These are phyloP conservation scores for Groenewaldozyma salmanticensis DNA, from an alignment of 805 yeast genomes.

Conservation along the genomic window DNA sequence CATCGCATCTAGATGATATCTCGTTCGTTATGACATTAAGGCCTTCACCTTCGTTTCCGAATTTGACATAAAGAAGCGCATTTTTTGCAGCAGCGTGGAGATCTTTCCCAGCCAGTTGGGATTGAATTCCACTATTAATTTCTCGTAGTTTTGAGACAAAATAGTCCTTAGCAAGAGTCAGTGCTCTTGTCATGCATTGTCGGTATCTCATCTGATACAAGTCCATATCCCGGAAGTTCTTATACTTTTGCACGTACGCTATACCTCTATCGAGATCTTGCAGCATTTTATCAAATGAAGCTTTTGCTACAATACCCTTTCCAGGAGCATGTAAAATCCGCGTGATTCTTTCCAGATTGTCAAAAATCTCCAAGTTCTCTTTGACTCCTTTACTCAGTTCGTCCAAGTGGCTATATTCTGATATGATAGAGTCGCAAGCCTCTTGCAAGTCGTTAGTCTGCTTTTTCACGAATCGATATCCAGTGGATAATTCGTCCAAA, in stretches of 20 bases:
- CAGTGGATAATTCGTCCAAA: slow-evolving; percentile 38
- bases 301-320: slow-evolving; percentile 51
- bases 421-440: slow-evolving; percentile 42
- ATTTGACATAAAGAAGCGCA: slow-evolving; percentile 59
- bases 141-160: slow-evolving; percentile 33
- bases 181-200: slow-evolving; percentile 74
- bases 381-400: slow-evolving; percentile 37
- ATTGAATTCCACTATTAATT: slow-evolving; percentile 14
- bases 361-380: slow-evolving; percentile 49
- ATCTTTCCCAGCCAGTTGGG: slow-evolving; percentile 8
- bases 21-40: slow-evolving; percentile 31
- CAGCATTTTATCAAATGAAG: slow-evolving; percentile 46
- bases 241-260: slow-evolving; percentile 43
- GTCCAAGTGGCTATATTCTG: slow-evolving; percentile 35
- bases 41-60: slow-evolving; percentile 35
- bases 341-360: slow-evolving; percentile 60
- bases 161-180: slow-evolving; percentile 65
- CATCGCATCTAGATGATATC: slow-evolving; percentile 31
- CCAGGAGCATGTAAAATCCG: slow-evolving; percentile 61
- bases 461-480: slow-evolving; percentile 47
- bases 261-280: slow-evolving; percentile 57
- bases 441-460: slow-evolving; percentile 58
- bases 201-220: slow-evolving; percentile 62
- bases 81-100: slow-evolving; percentile 39
- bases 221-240: slow-evolving; percentile 61